These are phyloP conservation scores for Bolboschoenus planiculmis DNA, from an alignment of 176 grass and related monocot species.

Conservation along the genomic window DNA sequence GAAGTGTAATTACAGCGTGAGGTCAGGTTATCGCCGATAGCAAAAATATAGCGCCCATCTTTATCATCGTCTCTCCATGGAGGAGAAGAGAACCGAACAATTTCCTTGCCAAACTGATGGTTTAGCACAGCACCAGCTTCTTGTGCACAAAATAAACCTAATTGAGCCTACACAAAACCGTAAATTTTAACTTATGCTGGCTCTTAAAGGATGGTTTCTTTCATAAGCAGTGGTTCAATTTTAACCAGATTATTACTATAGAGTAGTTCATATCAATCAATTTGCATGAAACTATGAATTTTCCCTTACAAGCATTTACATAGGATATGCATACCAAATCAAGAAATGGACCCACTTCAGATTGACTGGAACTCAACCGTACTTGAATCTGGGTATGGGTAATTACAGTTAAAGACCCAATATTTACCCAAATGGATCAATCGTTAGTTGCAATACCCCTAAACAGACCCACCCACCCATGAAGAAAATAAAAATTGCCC, in stretches of 20 bases:
- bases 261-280: too few relatives aligned
- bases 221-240: background rate
- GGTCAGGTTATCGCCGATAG: conserved; percentile 87
- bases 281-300: too few relatives aligned
- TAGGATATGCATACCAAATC: too few relatives aligned
- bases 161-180: conserved; percentile 47
- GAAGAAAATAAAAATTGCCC: background rate
- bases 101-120: conserved; percentile 30
- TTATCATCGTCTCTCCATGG: conserved; percentile 87
- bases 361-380: too few relatives aligned
- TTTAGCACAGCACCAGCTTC: conserved; percentile 51
- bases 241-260: background rate
- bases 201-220: conserved; percentile 12
- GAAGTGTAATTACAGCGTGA: conserved; percentile 65
- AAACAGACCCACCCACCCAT: background rate
- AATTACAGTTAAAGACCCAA: too few relatives aligned
- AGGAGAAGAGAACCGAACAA: conserved; percentile 41
- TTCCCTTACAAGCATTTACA: too few relatives aligned
- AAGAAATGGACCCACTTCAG: too few relatives aligned
- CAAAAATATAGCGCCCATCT: conserved; percentile 90
- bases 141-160: conserved; percentile 69
- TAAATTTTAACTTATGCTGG: conserved; percentile 35
- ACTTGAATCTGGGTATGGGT: too few relatives aligned
- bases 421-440: too few relatives aligned
- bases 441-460: too few relatives aligned